Base-by-base conservation (phyloP, 805 yeast species). In the Lipomyces lipofer region DNA sequence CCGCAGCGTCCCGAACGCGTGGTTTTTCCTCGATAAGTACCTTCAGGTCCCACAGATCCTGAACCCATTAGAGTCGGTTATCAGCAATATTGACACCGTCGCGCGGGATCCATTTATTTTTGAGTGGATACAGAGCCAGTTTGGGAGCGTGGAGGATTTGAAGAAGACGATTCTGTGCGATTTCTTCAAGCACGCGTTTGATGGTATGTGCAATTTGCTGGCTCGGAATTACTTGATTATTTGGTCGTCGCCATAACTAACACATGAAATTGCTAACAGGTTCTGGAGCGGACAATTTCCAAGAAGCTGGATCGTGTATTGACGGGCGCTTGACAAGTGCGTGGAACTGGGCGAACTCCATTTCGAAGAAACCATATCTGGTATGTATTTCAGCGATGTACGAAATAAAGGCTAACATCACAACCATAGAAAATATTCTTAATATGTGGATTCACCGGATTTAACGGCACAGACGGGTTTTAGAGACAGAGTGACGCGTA, bases 311-410 rank as follows among this genome's bases (percentile, higher is more conserved):
- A 1, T 82, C 88, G 1, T 86, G 95, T 70, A 86, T 86, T 47
- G 95, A 86, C 67, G 95, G 94, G 19, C 78, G 91, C 49, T 72
- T 86, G 45, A 86, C 94, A 0, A 80, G 86, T 50, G 88, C 90
- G 1, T 87, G 92, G 88, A 87, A 86, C 64, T 87, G 88, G 77
- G 86, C 90, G 51, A 86, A 86, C 66, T 78, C 78, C 59, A 81
- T 86, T 38, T 71, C 82, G 24, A 83, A 85, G 65, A 85, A 85
- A 63, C 75, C 78, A n/a, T 86, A 84, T 67, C 79, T 76, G 19
- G 43, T 45, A 45, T 12, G 43, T 22, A 12, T 7, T 10, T 5
- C 42, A 7, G 7, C 22, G 9, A 62, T 73, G 72, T 22, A 30
- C n/a, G 7, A 24, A 7, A 21, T 7, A 13, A 24, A 17, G n/a